phyloP scores from a whole-genome alignment of 768 basidiomycete genomes.

The Tricholoma matsutake region DNA sequence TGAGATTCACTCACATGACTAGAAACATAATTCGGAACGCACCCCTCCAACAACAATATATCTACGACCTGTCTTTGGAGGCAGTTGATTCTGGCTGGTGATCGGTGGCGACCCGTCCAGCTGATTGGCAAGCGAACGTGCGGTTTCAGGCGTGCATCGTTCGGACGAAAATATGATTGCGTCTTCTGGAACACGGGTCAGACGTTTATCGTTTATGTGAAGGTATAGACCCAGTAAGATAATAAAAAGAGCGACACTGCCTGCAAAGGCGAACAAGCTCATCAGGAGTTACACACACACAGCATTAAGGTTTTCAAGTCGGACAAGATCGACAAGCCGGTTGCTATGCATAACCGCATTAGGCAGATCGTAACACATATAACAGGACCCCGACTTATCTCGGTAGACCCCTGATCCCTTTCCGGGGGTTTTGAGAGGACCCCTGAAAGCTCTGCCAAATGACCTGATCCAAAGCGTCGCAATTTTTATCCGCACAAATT shows the following conservation, averaged over 20 bases:
- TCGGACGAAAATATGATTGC: slow-evolving; percentile 48
- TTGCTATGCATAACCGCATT: too few species aligned
- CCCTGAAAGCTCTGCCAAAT: too few species aligned
- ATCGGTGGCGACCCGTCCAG: slow-evolving; percentile 33
- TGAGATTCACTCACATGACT: neutral
- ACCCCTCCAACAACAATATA: slow-evolving; percentile 79
- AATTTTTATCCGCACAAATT: too few species aligned
- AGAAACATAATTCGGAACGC: slow-evolving; percentile 2
- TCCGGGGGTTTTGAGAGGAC: too few species aligned
- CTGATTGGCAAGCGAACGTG: slow-evolving; percentile 33
- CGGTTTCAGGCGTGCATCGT: slow-evolving; percentile 44
- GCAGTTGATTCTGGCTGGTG: slow-evolving; percentile 44
- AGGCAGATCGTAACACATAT: too few species aligned
- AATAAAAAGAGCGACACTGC: neutral
- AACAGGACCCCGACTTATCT: too few species aligned
- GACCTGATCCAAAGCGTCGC: too few species aligned
- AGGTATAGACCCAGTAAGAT: slow-evolving; percentile 29
- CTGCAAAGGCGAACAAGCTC: neutral
- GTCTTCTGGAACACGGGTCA: slow-evolving; percentile 47
- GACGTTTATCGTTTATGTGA: slow-evolving; percentile 48
- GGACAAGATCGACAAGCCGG: too few species aligned
- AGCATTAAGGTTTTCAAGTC: too few species aligned
- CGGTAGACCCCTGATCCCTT: too few species aligned
- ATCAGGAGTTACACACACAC: too few species aligned
- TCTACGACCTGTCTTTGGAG: slow-evolving; percentile 66